phyloP scores from a whole-genome alignment of 805 yeast genomes.

The Saturnispora sekii region DNA sequence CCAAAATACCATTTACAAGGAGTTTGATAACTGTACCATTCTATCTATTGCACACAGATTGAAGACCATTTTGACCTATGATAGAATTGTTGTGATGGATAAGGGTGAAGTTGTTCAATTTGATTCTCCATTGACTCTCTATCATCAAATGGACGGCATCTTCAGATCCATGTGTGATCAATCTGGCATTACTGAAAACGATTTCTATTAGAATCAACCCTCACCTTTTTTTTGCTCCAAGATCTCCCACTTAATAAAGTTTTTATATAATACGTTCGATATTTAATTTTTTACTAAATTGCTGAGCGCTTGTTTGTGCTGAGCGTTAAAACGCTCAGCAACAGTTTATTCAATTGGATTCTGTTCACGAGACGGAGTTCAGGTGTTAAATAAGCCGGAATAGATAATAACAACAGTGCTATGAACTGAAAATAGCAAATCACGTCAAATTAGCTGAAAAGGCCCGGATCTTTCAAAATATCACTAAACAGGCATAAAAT shows the following conservation, averaged over 20 bases:
- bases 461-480: too few species aligned
- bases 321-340: too few species aligned
- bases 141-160: conserved; percentile 34
- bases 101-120: conserved; percentile 45
- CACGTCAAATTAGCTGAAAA: too few species aligned
- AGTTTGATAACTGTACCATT: conserved; percentile 55
- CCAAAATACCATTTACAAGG: conserved; percentile 48
- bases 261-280: too few species aligned
- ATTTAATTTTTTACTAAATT: too few species aligned
- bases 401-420: too few species aligned
- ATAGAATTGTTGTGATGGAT: conserved; percentile 50
- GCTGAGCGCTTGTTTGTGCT: too few species aligned
- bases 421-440: too few species aligned
- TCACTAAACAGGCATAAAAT: too few species aligned
- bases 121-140: conserved; percentile 44
- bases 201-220: not conserved
- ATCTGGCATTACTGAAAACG: conserved; percentile 30
- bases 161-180: conserved; percentile 44
- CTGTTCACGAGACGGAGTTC: too few species aligned
- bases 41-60: conserved; percentile 67
- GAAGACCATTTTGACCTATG: conserved; percentile 52
- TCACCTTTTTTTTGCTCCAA: not conserved
- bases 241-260: not conserved
- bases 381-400: too few species aligned
- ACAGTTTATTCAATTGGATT: too few species aligned